Conservation (phyloP, 805 yeast genomes). For the Myxozyma geophila region DNA sequence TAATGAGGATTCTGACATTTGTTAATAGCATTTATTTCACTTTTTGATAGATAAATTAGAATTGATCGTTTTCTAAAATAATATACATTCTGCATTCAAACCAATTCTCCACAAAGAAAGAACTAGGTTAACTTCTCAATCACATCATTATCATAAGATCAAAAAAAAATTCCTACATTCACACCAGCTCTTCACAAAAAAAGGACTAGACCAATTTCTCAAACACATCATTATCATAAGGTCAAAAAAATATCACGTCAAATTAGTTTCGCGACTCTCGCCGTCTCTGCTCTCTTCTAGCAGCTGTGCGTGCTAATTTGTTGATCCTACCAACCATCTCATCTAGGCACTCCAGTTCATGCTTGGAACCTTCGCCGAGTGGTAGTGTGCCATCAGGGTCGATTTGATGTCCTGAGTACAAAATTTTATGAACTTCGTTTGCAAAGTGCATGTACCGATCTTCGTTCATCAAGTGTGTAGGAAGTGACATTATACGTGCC, state of each 20-base stretch:
- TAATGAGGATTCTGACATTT: neutral
- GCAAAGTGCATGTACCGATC: conserved; percentile 37
- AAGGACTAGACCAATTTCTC: too few relatives aligned
- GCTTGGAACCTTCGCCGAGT: conserved; percentile 18
- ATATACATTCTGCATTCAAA: too few relatives aligned
- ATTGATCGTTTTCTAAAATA: neutral
- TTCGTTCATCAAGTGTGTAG: conserved; percentile 23
- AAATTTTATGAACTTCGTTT: conserved; percentile 30
- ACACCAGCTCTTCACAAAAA: too few relatives aligned
- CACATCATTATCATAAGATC: too few relatives aligned
- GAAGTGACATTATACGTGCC: conserved; percentile 22
- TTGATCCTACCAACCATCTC: conserved; percentile 34
- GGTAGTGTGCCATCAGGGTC: conserved; percentile 13
- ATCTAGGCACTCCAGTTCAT: conserved; percentile 29
- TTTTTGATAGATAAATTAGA: neutral
- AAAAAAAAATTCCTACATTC: neutral
- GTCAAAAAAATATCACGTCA: neutral
- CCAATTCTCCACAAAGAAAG: too few relatives aligned
- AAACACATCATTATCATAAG: too few relatives aligned
- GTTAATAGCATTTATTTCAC: neutral
- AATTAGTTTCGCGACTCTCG: neutral
- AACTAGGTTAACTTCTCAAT: too few relatives aligned
- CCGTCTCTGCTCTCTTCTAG: conserved; percentile 9
- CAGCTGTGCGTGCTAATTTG: conserved; percentile 23
- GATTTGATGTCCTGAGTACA: conserved; percentile 31